Evolutionary conservation across 2,329 filamentous ascomycete genomes (phyloP).

Genomic region (Coleophoma cylindrospora): DNA sequence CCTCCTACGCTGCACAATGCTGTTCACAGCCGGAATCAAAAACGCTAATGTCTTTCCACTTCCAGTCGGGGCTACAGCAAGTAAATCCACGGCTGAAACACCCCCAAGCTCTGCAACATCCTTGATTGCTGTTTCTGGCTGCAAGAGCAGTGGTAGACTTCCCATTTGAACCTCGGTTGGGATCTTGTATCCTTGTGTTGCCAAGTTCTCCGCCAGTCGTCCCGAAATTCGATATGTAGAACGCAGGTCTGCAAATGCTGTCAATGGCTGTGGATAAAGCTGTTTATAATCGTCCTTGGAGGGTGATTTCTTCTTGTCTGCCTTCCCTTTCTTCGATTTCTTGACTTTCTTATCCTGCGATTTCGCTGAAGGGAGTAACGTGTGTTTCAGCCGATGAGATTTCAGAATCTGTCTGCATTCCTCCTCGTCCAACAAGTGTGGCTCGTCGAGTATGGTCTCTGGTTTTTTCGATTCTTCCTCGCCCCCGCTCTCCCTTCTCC

Average conservation of each 20-base stretch:
- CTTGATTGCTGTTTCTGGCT: conserved; percentile 45
- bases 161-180: conserved; percentile 94
- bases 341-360: conserved; percentile 31
- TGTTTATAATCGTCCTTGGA: conserved; percentile 47
- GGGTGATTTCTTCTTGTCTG: conserved; percentile 41
- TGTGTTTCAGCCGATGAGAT: conserved; percentile 80
- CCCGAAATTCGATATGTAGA: conserved; percentile 68
- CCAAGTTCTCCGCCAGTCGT: conserved; percentile 71
- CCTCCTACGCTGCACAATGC: conserved; percentile 54
- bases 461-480: conserved; percentile 6
- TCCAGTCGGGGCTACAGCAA: conserved; percentile 89
- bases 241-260: conserved; percentile 69
- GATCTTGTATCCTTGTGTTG: conserved; percentile 76
- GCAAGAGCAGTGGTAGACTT: conserved; percentile 72
- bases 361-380: conserved; percentile 56
- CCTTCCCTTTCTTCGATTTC: conserved; percentile 50
- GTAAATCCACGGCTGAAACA: conserved; percentile 55
- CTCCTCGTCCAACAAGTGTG: conserved; percentile 52
- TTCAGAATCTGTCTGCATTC: conserved; percentile 71
- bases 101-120: conserved; percentile 27
- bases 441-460: conserved; percentile 2
- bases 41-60: conserved; percentile 97
- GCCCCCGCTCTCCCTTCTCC: conserved; percentile 5
- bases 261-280: conserved; percentile 75
- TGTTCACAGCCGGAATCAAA: conserved; percentile 79